phyloP scores from a whole-genome alignment of 768 basidiomycete genomes.

The Boletus rufocinnamomeus region DNA sequence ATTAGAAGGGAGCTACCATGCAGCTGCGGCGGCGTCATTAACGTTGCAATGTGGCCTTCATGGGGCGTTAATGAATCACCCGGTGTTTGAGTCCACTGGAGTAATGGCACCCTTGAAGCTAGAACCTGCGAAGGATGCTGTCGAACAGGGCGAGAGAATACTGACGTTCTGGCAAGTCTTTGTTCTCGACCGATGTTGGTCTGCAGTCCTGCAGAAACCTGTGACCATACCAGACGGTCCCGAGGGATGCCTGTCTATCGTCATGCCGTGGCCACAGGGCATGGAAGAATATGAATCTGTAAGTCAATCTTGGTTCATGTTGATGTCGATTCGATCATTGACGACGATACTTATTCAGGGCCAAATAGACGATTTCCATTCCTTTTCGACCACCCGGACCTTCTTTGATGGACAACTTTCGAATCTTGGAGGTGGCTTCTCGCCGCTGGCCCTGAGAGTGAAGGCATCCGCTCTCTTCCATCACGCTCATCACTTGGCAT shows the following conservation, averaged over 20 bases:
- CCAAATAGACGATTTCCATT: constrained; percentile 49
- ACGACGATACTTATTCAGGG: constrained; percentile 47
- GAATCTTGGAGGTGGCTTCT: constrained; percentile 53
- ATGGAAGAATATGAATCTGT: constrained; percentile 74
- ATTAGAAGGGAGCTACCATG: constrained; percentile 78
- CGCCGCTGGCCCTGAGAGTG: constrained; percentile 62
- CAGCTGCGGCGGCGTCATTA: constrained; percentile 70
- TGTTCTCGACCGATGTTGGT: constrained; percentile 80
- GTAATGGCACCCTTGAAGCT: constrained; percentile 44
- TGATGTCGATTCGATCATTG: constrained; percentile 8
- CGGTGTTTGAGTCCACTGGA: constrained; percentile 38
- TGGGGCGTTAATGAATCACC: constrained; percentile 37
- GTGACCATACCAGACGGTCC: constrained; percentile 64
- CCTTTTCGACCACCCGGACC: constrained; percentile 59
- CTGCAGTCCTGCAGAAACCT: constrained; percentile 69
- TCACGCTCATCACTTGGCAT: constrained; percentile 60
- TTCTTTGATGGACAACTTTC: constrained; percentile 64
- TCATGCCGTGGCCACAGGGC: constrained; percentile 76
- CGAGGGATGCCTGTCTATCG: constrained; percentile 58
- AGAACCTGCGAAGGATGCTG: constrained; percentile 56
- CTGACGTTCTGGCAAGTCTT: constrained; percentile 84
- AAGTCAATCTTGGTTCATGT: constrained; percentile 29
- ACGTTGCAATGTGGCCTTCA: constrained; percentile 76
- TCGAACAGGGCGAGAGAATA: constrained; percentile 71
- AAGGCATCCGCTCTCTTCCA: constrained; percentile 80